phyloP scores from a whole-genome alignment of 257 asterid genomes.

The Solanum bukasovii region DNA sequence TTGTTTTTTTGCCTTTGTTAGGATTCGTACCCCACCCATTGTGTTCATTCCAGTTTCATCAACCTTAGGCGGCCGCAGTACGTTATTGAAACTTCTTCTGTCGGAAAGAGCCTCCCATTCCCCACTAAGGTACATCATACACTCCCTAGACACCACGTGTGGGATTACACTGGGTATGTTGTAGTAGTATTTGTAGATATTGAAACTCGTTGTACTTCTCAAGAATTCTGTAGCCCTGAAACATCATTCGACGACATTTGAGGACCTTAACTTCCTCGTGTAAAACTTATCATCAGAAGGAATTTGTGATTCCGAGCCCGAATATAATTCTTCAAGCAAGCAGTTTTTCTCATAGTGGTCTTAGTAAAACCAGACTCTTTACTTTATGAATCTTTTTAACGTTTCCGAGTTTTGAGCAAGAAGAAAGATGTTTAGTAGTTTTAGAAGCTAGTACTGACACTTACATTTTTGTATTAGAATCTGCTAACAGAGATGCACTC shows the following conservation, averaged over 20 bases:
- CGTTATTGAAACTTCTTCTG: neutral
- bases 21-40: neutral
- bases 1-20: neutral
- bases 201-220: neutral
- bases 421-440: neutral
- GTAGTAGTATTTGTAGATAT: neutral
- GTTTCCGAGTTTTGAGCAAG: neutral
- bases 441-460: constrained; percentile 2
- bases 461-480: constrained; percentile 30
- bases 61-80: neutral
- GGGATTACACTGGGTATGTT: neutral
- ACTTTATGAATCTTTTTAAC: neutral
- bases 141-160: neutral
- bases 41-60: neutral
- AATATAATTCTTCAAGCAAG: neutral
- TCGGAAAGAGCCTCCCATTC: neutral
- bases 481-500: constrained; percentile 36
- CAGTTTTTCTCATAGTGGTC: neutral
- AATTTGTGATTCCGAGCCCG: neutral
- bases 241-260: neutral
- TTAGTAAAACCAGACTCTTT: neutral
- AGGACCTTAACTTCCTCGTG: neutral
- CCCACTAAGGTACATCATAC: neutral
- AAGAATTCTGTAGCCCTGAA: neutral
- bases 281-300: neutral